Conservation (phyloP, 306 rosid species). For the Cucurbita pepo region DNA sequence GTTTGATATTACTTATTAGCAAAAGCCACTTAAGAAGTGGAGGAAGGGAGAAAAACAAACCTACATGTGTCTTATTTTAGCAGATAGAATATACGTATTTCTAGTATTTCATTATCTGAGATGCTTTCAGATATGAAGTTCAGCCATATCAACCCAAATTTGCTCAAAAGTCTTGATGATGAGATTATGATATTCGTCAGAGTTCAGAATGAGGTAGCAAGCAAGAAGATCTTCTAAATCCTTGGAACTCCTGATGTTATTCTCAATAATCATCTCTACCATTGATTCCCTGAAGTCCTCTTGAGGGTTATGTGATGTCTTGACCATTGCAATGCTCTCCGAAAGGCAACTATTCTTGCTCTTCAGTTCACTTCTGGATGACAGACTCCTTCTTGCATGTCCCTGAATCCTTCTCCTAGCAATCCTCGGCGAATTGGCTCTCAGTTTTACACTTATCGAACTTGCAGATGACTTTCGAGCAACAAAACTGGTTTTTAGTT, state of each 20-base stretch:
- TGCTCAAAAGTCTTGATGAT: conserved; percentile 77
- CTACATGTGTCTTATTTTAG: not conserved
- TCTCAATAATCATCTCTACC: conserved; percentile 91
- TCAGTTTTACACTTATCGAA: conserved; percentile 46
- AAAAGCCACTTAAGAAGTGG: not conserved
- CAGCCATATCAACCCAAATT: conserved; percentile 60
- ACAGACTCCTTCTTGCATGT: conserved; percentile 36
- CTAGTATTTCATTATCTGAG: conserved; percentile 1
- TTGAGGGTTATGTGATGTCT: conserved; percentile 64
- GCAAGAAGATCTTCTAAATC: conserved; percentile 91
- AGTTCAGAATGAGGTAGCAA: conserved; percentile 71
- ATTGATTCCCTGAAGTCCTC: conserved; percentile 75
- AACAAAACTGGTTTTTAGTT: conserved; percentile 4
- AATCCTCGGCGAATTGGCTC: conserved; percentile 58
- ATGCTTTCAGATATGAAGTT: conserved; percentile 17
- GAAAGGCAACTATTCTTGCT: conserved; percentile 27
- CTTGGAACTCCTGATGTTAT: conserved; percentile 44
- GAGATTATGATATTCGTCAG: conserved; percentile 51
- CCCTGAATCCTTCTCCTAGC: conserved; percentile 40
- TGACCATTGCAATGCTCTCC: conserved; percentile 71
- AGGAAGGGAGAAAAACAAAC: not conserved
- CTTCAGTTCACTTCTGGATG: conserved; percentile 18
- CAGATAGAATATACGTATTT: not conserved
- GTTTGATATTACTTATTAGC: not conserved
- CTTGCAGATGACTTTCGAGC: conserved; percentile 23